Conservation (phyloP, 768 basidiomycete genomes). For the Imleria badia region DNA sequence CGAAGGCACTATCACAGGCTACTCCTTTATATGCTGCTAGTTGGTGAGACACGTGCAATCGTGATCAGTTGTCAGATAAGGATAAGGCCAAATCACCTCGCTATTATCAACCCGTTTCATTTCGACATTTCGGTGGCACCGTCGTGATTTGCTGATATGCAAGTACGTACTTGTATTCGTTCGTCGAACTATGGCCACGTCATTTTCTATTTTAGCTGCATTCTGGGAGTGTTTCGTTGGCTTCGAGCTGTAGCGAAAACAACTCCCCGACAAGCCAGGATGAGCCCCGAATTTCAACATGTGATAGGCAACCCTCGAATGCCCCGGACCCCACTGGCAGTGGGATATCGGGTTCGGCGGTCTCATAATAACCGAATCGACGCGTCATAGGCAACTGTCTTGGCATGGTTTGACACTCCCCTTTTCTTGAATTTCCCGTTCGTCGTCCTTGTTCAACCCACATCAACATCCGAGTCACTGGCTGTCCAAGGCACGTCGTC, state of each 20-base stretch:
- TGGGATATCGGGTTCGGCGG: not conserved
- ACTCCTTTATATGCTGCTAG: too few species aligned
- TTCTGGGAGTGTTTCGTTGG: not conserved
- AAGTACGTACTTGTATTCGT: not conserved
- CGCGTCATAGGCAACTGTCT: not conserved
- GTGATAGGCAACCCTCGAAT: not conserved
- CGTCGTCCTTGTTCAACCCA: not conserved
- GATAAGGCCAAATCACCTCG: not conserved
- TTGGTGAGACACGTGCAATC: not conserved
- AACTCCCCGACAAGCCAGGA: not conserved
- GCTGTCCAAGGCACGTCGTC: too few species aligned
- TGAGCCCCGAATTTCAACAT: not conserved
- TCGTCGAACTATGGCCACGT: not conserved
- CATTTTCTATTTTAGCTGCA: not conserved
- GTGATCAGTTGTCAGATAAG: not conserved
- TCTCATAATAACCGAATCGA: not conserved
- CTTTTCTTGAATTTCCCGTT: too few species aligned
- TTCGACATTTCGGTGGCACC: not conserved
- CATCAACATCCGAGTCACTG: not conserved
- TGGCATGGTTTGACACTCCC: not conserved
- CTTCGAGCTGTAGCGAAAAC: not conserved
- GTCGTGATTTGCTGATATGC: not conserved
- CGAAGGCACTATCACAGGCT: too few species aligned
- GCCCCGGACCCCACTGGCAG: too few species aligned
- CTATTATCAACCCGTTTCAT: conserved; percentile 3